Percentiles rank a stretch among this genome's conserved stretches.
phyloP scores from a whole-genome alignment of 2,329 filamentous ascomycete species.

The Aspergillus sp. region DNA sequence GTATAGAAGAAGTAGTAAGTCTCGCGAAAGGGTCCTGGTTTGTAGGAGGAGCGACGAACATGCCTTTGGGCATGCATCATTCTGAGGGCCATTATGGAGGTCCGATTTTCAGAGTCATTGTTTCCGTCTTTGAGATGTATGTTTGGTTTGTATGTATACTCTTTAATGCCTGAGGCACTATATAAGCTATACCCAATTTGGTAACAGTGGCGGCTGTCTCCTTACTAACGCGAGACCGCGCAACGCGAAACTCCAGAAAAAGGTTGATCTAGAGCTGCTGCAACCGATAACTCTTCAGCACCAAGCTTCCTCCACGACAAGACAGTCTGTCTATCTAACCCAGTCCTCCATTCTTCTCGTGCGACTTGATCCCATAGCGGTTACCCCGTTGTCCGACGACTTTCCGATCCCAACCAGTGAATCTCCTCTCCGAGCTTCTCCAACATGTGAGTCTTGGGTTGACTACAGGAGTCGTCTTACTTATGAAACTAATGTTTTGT shows the following conservation, averaged over 20 bases:
- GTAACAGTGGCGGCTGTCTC: constrained; percentile 3
- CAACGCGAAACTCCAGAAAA: constrained; percentile 19
- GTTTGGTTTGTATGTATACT: too few relatives aligned
- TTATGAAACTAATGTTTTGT: constrained; percentile 4
- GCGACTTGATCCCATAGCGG: background rate
- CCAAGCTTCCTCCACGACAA: background rate
- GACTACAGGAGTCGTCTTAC: background rate
- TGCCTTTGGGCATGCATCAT: too few relatives aligned
- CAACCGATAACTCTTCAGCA: background rate
- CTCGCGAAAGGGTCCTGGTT: too few relatives aligned
- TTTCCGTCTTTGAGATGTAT: too few relatives aligned
- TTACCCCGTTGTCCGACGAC: too few relatives aligned
- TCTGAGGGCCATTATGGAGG: too few relatives aligned
- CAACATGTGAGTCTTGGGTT: constrained; percentile 24
- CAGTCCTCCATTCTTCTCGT: background rate
- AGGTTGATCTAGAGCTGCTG: constrained; percentile 10
- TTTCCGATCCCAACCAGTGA: background rate
- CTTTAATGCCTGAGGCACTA: constrained; percentile 6
- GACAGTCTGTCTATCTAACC: background rate
- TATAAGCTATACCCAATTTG: constrained; percentile 3
- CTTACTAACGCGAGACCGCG: constrained; percentile 8
- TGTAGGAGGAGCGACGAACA: too few relatives aligned
- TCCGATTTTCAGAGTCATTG: too few relatives aligned
- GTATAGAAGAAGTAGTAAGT: too few relatives aligned
- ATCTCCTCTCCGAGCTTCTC: constrained; percentile 14